Base-by-base conservation (phyloP, 495 filamentous ascomycete genomes). In the Penicillium cosmopolitanum region DNA sequence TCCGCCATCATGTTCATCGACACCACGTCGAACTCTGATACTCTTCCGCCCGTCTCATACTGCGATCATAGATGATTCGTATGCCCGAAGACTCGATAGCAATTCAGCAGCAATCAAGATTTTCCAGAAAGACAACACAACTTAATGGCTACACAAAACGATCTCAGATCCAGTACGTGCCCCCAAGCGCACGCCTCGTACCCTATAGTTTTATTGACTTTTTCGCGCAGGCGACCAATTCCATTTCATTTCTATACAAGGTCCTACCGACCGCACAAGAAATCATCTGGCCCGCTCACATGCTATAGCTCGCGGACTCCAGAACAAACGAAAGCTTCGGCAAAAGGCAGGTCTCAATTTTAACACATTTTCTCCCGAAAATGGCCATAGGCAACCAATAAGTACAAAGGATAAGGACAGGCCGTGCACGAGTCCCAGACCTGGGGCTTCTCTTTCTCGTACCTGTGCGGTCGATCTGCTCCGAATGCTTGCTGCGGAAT, bases 261-360 rank as follows among this genome's bases (percentile, higher is more conserved):
- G n/a, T 48, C 61, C 66, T 54, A 61, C 69, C 53, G 63, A 68
- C 5, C 55, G 31, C 36, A 53, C 12, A 42, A 52, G 52, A 52
- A 65, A 59, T 38, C 68, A 70, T 34, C 53, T 60, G 40, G 72
- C 69, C 7, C 68, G 70, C 40, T 76, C 73, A 5, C 72, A 76
- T 65, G 73, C 70, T 51, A 63, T 76, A 42, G 60, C 50, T 50
- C 65, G 55, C 13, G 73, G 60, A 8, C 57, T 76, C 8, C 65
- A 62, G 46, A 75, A 66, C n/a, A 73, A 73, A 60, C 66, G 73
- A 60, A 68, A 58, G 54, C 58, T 56, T 34, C 62, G 69, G 60
- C 70, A 68, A 62, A 53, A 68, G 13, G 58, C 57, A 42, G 56
- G 65, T 21, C 21, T 55, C 10, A 75, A 75, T 58, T 76, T 76